Evolutionary conservation across 2,329 filamentous ascomycete species (phyloP).

Genomic region (Dactylellina leptospora): DNA sequence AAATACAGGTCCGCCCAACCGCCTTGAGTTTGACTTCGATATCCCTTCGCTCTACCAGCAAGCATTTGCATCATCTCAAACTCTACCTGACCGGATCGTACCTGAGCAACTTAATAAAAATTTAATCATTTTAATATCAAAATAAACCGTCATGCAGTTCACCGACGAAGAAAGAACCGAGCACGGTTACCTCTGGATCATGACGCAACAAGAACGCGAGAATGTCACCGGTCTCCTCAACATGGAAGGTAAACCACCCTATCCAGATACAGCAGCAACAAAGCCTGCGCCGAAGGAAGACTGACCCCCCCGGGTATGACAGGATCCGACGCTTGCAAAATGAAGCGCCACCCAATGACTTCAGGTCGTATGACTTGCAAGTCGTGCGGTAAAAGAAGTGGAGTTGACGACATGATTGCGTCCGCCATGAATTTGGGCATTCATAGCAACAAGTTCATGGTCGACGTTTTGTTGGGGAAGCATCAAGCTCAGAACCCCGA

Average conservation of each 20-base stretch:
- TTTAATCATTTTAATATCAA: no score
- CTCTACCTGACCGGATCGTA: no score
- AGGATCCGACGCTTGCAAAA: neutral
- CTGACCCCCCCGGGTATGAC: neutral
- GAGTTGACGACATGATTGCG: constrained; percentile 8
- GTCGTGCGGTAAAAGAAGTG: constrained; percentile 16
- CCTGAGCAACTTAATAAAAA: no score
- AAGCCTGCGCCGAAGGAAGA: neutral
- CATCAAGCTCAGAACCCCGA: neutral
- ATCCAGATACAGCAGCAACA: neutral
- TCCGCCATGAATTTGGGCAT: constrained; percentile 1
- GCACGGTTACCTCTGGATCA: constrained; percentile 14
- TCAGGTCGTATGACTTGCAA: constrained; percentile 4
- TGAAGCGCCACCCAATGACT: constrained; percentile 11
- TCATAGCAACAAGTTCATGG: constrained; percentile 14
- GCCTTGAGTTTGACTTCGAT: no score
- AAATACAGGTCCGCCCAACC: no score
- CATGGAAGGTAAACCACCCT: neutral
- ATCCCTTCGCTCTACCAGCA: no score
- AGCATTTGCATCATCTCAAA: no score
- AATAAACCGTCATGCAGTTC: no score
- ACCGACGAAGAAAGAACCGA: neutral
- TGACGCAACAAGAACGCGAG: constrained; percentile 11
- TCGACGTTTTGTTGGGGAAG: constrained; percentile 11
- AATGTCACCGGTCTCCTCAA: constrained; percentile 1